Evolutionary conservation across 371 early-diverging fungal genomes (phyloP).

Genomic region (Circinella umbellata): DNA sequence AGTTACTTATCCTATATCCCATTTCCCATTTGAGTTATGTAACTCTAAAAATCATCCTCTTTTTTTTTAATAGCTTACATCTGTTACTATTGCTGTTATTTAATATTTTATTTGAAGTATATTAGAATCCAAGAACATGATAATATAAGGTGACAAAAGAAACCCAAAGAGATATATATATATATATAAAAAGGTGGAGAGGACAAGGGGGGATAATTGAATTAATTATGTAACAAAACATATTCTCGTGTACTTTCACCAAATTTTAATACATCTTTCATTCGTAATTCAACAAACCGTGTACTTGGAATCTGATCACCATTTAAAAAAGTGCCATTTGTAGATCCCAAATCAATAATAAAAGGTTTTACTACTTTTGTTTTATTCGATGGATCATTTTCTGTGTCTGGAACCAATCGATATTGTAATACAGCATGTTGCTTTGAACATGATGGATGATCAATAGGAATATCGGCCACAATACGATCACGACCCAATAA

Average conservation of each 20-base stretch:
- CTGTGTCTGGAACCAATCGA: slow-evolving; percentile 60
- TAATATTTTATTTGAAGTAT: too few relatives aligned
- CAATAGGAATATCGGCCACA: slow-evolving; percentile 90
- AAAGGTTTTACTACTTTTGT: slow-evolving; percentile 70
- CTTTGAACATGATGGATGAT: slow-evolving; percentile 86
- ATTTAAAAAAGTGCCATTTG: slow-evolving; percentile 92
- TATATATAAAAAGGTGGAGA: too few relatives aligned
- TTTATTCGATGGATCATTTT: slow-evolving; percentile 18
- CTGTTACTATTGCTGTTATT: too few relatives aligned
- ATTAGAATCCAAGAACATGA: too few relatives aligned
- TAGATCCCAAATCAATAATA: slow-evolving; percentile 91
- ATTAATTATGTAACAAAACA: slow-evolving; percentile 76
- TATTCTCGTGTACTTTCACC: slow-evolving; percentile 92
- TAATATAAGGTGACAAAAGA: too few relatives aligned
- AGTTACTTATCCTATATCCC: too few relatives aligned
- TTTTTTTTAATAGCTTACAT: too few relatives aligned
- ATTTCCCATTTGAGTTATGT: too few relatives aligned
- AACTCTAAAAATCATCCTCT: too few relatives aligned
- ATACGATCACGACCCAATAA: slow-evolving; percentile 89
- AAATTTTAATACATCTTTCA: slow-evolving; percentile 86
- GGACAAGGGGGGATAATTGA: too few relatives aligned
- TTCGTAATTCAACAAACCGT: slow-evolving; percentile 82
- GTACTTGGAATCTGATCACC: slow-evolving; percentile 73
- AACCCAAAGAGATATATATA: too few relatives aligned
- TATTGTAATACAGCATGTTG: slow-evolving; percentile 94